phyloP scores from a whole-genome alignment of 352 stramenopile species.

The Globisporangium ultimum region DNA sequence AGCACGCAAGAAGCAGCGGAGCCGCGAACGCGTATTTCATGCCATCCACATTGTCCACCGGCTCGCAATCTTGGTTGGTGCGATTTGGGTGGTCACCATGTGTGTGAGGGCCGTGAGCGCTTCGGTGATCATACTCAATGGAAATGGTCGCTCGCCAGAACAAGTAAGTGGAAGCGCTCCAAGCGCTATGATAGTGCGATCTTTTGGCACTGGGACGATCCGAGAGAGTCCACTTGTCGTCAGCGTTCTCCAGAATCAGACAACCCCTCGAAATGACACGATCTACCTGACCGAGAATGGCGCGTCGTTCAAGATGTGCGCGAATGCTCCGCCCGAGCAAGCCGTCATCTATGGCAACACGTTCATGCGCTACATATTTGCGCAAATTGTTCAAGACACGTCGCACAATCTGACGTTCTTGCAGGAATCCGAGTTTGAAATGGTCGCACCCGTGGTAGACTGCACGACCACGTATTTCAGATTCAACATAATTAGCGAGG shows the following conservation, averaged over 20 bases:
- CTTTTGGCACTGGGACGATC: conserved; percentile 14
- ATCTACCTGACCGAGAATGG: conserved; percentile 25
- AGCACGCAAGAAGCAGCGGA: not conserved
- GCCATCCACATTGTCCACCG: not conserved
- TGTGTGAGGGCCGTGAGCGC: not conserved
- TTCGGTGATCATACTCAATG: not conserved
- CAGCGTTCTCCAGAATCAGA: conserved; percentile 19
- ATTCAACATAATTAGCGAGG: conserved; percentile 19
- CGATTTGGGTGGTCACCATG: not conserved
- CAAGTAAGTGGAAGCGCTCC: not conserved
- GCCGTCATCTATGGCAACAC: conserved; percentile 24
- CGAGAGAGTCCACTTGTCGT: conserved; percentile 30
- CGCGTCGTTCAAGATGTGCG: conserved; percentile 20
- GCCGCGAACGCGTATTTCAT: not conserved
- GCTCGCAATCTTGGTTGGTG: not conserved
- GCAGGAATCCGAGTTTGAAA: conserved; percentile 12
- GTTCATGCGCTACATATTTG: conserved; percentile 29
- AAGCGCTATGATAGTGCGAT: not conserved
- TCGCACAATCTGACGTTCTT: conserved; percentile 34
- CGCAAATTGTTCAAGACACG: conserved; percentile 10
- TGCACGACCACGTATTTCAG: conserved; percentile 28
- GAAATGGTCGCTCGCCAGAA: not conserved
- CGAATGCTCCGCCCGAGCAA: conserved; percentile 8
- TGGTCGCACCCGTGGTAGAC: conserved; percentile 39
- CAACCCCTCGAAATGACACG: conserved; percentile 21